Percentiles rank a stretch among this genome's conserved stretches.
Evolutionary conservation across 2,329 filamentous ascomycete species (phyloP).

Genomic region (Botryotinia convoluta): DNA sequence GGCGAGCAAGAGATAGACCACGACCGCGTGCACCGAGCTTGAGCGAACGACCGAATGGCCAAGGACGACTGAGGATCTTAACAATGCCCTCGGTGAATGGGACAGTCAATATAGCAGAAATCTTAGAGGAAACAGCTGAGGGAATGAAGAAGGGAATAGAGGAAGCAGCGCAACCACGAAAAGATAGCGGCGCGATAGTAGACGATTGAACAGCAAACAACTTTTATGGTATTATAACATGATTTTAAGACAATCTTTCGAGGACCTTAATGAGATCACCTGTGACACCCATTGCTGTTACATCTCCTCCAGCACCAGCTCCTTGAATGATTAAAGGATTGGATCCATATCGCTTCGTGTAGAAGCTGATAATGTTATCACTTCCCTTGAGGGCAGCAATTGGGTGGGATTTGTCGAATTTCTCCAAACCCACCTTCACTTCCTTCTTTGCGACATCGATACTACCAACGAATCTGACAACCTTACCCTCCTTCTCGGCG

Average conservation of each 20-base stretch:
- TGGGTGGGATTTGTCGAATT: slow-evolving; percentile 81
- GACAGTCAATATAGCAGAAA: slow-evolving; percentile 14
- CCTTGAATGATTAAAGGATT: slow-evolving; percentile 95
- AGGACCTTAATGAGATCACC: slow-evolving; percentile 88
- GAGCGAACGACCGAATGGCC: slow-evolving; percentile 53
- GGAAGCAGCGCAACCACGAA: slow-evolving; percentile 24
- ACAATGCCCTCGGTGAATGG: slow-evolving; percentile 23
- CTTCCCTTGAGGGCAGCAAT: slow-evolving; percentile 95
- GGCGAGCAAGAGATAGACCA: slow-evolving; percentile 56
- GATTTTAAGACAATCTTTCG: slow-evolving; percentile 47
- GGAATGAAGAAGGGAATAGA: slow-evolving; percentile 28
- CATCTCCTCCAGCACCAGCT: slow-evolving; percentile 87
- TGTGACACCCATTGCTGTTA: slow-evolving; percentile 98
- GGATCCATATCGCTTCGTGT: slow-evolving; percentile 88
- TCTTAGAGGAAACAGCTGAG: slow-evolving; percentile 19
- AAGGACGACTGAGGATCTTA: slow-evolving; percentile 37
- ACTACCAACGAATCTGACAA: slow-evolving; percentile 90
- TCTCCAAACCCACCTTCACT: slow-evolving; percentile 90
- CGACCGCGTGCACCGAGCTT: slow-evolving; percentile 61
- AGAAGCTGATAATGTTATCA: slow-evolving; percentile 99
- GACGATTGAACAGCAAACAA: slow-evolving; percentile 24
- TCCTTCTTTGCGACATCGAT: slow-evolving; percentile 78
- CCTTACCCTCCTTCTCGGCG: slow-evolving; percentile 85
- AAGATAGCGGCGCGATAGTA: slow-evolving; percentile 24
- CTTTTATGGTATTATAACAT: slow-evolving; percentile 22